Evolutionary conservation across 768 basidiomycete genomes (phyloP).

Genomic region (Leucogyrophana mollusca): DNA sequence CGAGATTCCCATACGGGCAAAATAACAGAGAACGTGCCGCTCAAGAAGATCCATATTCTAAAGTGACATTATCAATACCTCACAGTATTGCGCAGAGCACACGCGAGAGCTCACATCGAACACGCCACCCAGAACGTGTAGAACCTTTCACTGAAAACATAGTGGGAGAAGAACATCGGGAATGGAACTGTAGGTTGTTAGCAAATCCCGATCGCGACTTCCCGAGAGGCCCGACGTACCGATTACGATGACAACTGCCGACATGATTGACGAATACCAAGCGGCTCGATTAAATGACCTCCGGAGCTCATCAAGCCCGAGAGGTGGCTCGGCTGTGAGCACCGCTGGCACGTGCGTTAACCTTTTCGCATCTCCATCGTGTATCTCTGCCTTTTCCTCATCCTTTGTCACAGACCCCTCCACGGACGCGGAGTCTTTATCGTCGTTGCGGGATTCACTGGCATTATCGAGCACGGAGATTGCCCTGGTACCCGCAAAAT

Average conservation of each 20-base stretch:
- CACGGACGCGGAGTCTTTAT: slow-evolving; percentile 1
- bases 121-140: slow-evolving; percentile 35
- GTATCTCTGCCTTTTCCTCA: slow-evolving; percentile 9
- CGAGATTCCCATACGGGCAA: slow-evolving; percentile 29
- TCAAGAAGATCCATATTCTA: slow-evolving; percentile 29
- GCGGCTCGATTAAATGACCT: slow-evolving; percentile 27
- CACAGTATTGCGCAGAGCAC: neutral
- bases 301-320: slow-evolving; percentile 13
- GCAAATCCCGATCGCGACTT: neutral
- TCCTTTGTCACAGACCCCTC: neutral
- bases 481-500: slow-evolving; percentile 31
- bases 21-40: slow-evolving; percentile 27
- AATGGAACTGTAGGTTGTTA: slow-evolving; percentile 22
- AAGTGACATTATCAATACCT: neutral
- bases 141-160: slow-evolving; percentile 31
- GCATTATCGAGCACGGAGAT: slow-evolving; percentile 24
- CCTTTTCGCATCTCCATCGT: neutral
- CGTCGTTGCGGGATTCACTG: neutral
- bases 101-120: slow-evolving; percentile 23
- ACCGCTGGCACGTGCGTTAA: slow-evolving; percentile 1
- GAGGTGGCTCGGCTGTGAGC: neutral
- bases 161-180: slow-evolving; percentile 36
- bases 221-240: slow-evolving; percentile 12
- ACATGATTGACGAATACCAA: slow-evolving; percentile 25
- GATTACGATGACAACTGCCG: slow-evolving; percentile 24